Conservation (phyloP, 148 eudicot species). For the Bassia scoparia region DNA sequence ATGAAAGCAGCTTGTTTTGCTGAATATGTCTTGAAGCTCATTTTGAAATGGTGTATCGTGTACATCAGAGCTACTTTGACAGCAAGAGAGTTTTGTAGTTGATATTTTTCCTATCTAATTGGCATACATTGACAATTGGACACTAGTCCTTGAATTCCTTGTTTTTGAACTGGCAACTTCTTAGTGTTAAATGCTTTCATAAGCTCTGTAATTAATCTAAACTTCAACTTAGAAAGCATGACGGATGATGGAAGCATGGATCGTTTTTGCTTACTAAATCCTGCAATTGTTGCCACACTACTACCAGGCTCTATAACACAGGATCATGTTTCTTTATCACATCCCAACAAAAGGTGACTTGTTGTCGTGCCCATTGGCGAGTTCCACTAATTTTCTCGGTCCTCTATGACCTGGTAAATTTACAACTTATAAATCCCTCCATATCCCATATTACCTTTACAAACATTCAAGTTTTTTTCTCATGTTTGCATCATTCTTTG, state of each 20-base stretch:
- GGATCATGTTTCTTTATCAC: slow-evolving; percentile 34
- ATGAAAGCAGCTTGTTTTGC: too few relatives aligned
- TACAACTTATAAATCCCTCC: neutral
- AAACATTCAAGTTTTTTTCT: neutral
- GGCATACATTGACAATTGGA: too few relatives aligned
- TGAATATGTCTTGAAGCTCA: too few relatives aligned
- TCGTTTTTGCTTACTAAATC: too few relatives aligned
- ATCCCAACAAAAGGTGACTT: slow-evolving; percentile 39
- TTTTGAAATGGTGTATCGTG: too few relatives aligned
- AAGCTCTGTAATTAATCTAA: neutral
- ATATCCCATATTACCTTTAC: neutral
- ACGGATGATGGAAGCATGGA: too few relatives aligned
- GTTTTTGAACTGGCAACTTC: too few relatives aligned
- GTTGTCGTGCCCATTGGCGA: slow-evolving; percentile 40
- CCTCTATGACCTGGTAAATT: slow-evolving; percentile 36
- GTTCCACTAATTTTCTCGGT: slow-evolving; percentile 28
- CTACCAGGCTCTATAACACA: neutral
- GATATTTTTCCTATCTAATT: too few relatives aligned
- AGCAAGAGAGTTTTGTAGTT: too few relatives aligned
- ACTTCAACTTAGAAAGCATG: neutral
- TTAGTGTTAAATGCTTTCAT: neutral
- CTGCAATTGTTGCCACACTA: neutral
- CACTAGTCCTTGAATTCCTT: too few relatives aligned
- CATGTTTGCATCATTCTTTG: slow-evolving; percentile 7
- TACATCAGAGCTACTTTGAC: too few relatives aligned